Evolutionary conservation across 495 filamentous ascomycete species (phyloP).

Genomic region (Alectoria sarmentosa): DNA sequence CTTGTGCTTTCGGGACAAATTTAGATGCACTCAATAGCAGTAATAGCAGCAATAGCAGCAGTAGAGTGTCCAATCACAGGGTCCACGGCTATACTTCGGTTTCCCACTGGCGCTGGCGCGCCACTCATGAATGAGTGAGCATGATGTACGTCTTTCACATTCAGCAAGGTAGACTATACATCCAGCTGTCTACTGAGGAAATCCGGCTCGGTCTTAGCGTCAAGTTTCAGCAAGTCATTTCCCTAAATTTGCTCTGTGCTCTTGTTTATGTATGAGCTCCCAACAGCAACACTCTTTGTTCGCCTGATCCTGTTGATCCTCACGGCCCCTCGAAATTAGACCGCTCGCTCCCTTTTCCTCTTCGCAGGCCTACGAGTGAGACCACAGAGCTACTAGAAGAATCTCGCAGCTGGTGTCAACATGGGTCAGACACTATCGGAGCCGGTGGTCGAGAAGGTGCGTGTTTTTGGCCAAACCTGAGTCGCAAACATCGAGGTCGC

Average conservation of each 20-base stretch:
- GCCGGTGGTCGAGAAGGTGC: constrained; percentile 97
- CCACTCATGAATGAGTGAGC: background rate
- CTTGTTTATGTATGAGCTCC: background rate
- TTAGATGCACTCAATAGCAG: too few relatives aligned
- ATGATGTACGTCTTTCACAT: background rate
- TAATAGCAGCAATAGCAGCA: too few relatives aligned
- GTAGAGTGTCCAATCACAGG: background rate
- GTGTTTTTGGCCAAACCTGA: constrained; percentile 29
- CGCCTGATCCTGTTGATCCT: background rate
- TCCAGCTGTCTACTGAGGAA: background rate
- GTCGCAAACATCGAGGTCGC: constrained; percentile 15
- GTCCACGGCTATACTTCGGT: background rate
- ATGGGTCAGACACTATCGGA: constrained; percentile 99
- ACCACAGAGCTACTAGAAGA: constrained; percentile 16
- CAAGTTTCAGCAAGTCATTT: background rate
- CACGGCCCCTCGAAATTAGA: background rate
- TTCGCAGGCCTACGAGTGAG: constrained; percentile 1
- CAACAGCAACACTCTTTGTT: background rate
- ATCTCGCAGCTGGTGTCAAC: constrained; percentile 18
- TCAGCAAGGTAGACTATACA: background rate
- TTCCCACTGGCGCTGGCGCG: background rate
- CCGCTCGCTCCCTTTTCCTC: background rate
- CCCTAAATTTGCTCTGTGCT: background rate
- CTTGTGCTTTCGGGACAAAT: background rate
- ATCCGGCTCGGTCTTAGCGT: background rate